Conservation (phyloP, 2,329 filamentous ascomycete species). For the Lasiodiplodia gonubiensis region DNA sequence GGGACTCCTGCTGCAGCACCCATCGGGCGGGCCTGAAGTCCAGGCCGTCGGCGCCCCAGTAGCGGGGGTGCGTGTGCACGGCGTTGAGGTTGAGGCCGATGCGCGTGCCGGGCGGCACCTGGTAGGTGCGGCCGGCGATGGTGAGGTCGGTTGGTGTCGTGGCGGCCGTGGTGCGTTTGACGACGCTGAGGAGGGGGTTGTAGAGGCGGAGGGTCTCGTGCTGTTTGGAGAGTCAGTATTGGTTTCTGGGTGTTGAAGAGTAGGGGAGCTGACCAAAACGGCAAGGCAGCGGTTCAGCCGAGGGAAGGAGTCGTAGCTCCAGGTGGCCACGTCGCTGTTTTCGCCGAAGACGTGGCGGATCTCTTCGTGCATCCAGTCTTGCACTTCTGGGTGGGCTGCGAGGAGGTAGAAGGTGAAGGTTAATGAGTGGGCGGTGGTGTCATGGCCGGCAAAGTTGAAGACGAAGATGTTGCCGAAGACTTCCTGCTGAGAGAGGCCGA, state of each 20-base stretch:
- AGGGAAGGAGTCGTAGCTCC: conserved; percentile 49
- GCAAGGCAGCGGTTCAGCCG: conserved; percentile 50
- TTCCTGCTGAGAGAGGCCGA: conserved; percentile 40
- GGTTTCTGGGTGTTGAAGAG: too few relatives aligned
- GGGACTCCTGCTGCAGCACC: too few relatives aligned
- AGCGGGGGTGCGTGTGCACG: conserved; percentile 31
- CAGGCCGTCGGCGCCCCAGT: conserved; percentile 38
- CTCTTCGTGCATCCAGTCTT: conserved; percentile 55
- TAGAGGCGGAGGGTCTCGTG: conserved; percentile 53
- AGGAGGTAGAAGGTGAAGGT: conserved; percentile 53
- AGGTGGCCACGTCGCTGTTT: conserved; percentile 34
- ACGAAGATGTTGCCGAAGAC: conserved; percentile 58
- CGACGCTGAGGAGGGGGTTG: conserved; percentile 40
- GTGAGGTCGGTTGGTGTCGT: conserved; percentile 7
- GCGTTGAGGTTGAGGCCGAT: conserved; percentile 35
- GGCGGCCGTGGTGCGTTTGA: conserved; percentile 38
- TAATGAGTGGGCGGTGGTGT: conserved; percentile 56
- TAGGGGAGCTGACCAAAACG: conserved; percentile 34
- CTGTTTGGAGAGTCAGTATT: conserved; percentile 35
- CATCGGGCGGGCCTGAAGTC: conserved; percentile 35
- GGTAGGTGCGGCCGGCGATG: too few relatives aligned
- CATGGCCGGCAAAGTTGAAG: conserved; percentile 59
- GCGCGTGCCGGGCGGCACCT: too few relatives aligned
- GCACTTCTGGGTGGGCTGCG: conserved; percentile 52
- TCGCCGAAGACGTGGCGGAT: conserved; percentile 34